Conservation (phyloP, 345 rosid genomes). For the Moricandia moricandioides region DNA sequence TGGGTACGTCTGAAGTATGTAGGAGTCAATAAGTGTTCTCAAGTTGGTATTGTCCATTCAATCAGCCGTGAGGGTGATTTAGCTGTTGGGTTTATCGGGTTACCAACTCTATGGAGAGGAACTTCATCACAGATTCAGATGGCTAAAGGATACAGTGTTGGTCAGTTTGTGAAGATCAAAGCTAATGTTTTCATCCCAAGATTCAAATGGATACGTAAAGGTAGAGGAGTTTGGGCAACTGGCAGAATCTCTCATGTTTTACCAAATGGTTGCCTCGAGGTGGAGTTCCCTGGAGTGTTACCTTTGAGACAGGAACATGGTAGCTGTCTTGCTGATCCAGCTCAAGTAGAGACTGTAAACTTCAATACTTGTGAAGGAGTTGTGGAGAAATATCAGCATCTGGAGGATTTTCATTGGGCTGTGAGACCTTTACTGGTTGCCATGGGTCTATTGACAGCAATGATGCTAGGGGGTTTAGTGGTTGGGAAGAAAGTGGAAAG, state of each 20-base stretch:
- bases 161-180: conserved; percentile 77
- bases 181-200: conserved; percentile 65
- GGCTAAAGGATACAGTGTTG: conserved; percentile 70
- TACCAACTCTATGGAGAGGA: conserved; percentile 79
- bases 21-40: conserved; percentile 61
- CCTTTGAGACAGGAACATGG: conserved; percentile 50
- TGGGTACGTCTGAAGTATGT: conserved; percentile 80
- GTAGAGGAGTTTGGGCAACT: conserved; percentile 63
- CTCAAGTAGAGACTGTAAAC: conserved; percentile 72
- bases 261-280: conserved; percentile 83
- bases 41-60: conserved; percentile 83
- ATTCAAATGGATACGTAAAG: conserved; percentile 77
- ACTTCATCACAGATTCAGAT: conserved; percentile 69
- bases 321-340: conserved; percentile 78
- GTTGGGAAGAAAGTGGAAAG: conserved; percentile 52
- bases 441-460: conserved; percentile 59
- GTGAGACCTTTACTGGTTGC: conserved; percentile 81
- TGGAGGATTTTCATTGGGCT: conserved; percentile 93
- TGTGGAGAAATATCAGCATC: conserved; percentile 72
- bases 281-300: conserved; percentile 72
- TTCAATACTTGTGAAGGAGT: conserved; percentile 62
- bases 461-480: conserved; percentile 55
- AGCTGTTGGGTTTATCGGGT: conserved; percentile 72
- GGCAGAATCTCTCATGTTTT: conserved; percentile 66
- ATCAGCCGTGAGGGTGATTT: conserved; percentile 63